Percentiles rank a stretch among this genome's conserved stretches.
phyloP scores from a whole-genome alignment of 345 rosid genomes.

The Hibiscus mutabilis region DNA sequence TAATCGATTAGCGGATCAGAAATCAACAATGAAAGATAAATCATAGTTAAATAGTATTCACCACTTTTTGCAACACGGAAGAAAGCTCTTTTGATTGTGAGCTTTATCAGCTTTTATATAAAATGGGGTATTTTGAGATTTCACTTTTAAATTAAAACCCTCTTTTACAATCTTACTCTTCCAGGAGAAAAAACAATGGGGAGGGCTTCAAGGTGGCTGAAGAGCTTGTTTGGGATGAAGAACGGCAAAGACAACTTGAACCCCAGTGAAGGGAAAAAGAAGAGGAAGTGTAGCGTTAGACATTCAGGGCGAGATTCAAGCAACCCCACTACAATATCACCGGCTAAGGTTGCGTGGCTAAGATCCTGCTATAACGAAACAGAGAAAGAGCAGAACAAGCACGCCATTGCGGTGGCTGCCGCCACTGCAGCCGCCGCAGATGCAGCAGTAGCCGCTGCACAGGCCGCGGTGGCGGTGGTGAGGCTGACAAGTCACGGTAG shows the following conservation, averaged over 20 bases:
- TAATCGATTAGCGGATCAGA: too few relatives aligned
- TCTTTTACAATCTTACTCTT: slow-evolving; percentile 1
- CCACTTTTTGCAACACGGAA: slow-evolving; percentile 26
- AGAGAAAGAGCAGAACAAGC: slow-evolving; percentile 62
- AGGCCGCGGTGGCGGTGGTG: slow-evolving; percentile 57
- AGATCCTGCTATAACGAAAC: slow-evolving; percentile 41
- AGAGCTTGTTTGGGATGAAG: slow-evolving; percentile 65
- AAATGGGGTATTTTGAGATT: slow-evolving; percentile 13
- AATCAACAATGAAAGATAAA: too few relatives aligned
- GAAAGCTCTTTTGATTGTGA: slow-evolving; percentile 19
- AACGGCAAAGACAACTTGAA: slow-evolving; percentile 29
- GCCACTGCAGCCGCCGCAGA: slow-evolving; percentile 79
- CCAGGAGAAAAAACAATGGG: slow-evolving; percentile 33
- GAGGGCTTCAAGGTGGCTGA: slow-evolving; percentile 73
- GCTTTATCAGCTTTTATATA: slow-evolving; percentile 14
- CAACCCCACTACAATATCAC: slow-evolving; percentile 28
- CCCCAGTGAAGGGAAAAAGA: slow-evolving; percentile 29
- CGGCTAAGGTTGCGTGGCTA: slow-evolving; percentile 44
- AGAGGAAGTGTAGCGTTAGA: slow-evolving; percentile 21
- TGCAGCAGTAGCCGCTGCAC: slow-evolving; percentile 66
- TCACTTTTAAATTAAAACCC: slow-evolving; percentile 7
- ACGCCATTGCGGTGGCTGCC: slow-evolving; percentile 63
- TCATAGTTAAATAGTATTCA: background rate
- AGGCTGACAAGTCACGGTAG: slow-evolving; percentile 51
- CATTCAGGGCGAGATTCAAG: slow-evolving; percentile 25